Base-by-base conservation (phyloP, 257 asterid genomes). In the Galeopsis tetrahit region DNA sequence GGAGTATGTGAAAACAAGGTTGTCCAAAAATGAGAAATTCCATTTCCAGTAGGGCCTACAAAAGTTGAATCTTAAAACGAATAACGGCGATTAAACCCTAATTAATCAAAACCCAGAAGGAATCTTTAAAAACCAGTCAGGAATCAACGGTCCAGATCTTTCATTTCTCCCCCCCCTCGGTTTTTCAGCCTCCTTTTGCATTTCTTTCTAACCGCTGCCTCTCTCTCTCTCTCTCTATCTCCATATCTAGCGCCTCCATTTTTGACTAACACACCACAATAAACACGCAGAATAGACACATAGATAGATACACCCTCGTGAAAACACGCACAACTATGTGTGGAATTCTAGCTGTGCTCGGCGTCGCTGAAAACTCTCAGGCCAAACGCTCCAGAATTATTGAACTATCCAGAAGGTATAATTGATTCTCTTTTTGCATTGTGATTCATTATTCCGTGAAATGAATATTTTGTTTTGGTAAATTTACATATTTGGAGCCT, bases 261-360 rank as follows among this genome's bases (percentile, higher is more conserved):
- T 21, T 66, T 43, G 58, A 58, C 14, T 17, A 60, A 11, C 59
- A 39, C 69, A n/a, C n/a, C n/a, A n/a, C n/a, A n/a, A n/a, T n/a
- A n/a, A n/a, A n/a, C n/a, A 6, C 7, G 31, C 36, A 10, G 13
- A 7, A 64, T 33, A 69, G 5, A 15, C 59, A 21, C 28, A 21
- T 21, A 51, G 34, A 8, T 34, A 68, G 66, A 57, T 51, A 53
- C 68, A 64, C 61, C 15, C 3, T 7, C 10, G 36, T 44, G 81
- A 28, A 60, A 10, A 68, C 74, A 46, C 72, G 35, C 56, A 46
- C 75, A 74, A 71, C 78, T 63, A 95, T 95, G 99, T 95, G 99
- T 85, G 99, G 99, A 73, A 95, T 95, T 49, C 97, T 95, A 6
- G 99, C 99, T 4, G 98, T 92, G 69, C 87, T 95, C 10, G 96